Percentiles rank a stretch among this genome's conserved stretches.
These are phyloP conservation scores for Kentomonas sorsogonicus DNA, from an alignment of 208 protist species.

Conservation along the genomic window DNA sequence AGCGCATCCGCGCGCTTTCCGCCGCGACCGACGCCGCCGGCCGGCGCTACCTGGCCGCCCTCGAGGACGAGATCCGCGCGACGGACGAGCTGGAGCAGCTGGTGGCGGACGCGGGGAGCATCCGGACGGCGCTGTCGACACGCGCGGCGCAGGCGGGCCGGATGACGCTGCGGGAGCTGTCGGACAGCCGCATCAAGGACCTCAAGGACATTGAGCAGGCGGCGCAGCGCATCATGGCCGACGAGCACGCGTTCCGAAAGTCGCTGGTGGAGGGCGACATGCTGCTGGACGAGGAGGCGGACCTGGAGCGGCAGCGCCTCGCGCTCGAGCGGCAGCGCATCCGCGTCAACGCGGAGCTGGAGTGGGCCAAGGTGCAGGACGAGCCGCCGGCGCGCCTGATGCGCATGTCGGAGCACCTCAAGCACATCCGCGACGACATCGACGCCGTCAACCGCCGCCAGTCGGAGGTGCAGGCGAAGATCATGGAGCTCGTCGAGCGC, in stretches of 20 bases:
- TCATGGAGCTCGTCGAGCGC: slow-evolving; percentile 44
- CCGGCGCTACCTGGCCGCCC: slow-evolving; percentile 16
- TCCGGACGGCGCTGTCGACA: slow-evolving; percentile 24
- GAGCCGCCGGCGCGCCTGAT: slow-evolving; percentile 35
- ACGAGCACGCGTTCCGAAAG: slow-evolving; percentile 29
- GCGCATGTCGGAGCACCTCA: slow-evolving; percentile 30
- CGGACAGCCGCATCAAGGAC: slow-evolving; percentile 30
- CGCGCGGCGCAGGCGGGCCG: slow-evolving; percentile 25
- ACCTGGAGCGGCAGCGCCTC: slow-evolving; percentile 52
- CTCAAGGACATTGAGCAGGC: slow-evolving; percentile 25
- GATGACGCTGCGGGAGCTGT: slow-evolving; percentile 35
- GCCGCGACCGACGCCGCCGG: slow-evolving; percentile 31
- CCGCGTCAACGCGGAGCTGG: slow-evolving; percentile 61
- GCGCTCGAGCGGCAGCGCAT: slow-evolving; percentile 58
- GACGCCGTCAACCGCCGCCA: slow-evolving; percentile 31
- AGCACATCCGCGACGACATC: slow-evolving; percentile 26
- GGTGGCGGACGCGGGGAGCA: slow-evolving; percentile 21
- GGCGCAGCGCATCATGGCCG: slow-evolving; percentile 28
- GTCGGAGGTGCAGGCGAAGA: slow-evolving; percentile 40
- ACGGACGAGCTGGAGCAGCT: slow-evolving; percentile 20
- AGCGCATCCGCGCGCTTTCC: slow-evolving; percentile 21
- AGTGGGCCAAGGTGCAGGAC: slow-evolving; percentile 67
- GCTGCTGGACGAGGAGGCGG: slow-evolving; percentile 48
- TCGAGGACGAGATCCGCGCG: slow-evolving; percentile 22
- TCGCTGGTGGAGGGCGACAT: slow-evolving; percentile 32